phyloP scores from a whole-genome alignment of 1,139 yeast genomes.

The Suhomyces anneliseae region DNA sequence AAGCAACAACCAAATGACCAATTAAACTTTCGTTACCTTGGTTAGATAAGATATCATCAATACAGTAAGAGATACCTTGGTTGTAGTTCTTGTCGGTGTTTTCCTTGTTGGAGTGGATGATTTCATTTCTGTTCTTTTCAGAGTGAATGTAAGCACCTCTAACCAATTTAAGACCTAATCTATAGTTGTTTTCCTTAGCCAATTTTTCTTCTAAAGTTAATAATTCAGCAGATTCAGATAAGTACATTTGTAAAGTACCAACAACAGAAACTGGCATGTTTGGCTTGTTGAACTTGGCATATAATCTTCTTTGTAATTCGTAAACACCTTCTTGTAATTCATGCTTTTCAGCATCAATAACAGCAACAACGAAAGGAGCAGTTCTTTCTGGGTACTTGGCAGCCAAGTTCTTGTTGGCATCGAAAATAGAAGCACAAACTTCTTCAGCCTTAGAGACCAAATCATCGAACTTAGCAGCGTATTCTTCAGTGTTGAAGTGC shows the following conservation, averaged over 20 bases:
- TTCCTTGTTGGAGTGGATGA: conserved; percentile 73
- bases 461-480: conserved; percentile 53
- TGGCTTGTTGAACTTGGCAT: conserved; percentile 66
- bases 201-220: conserved; percentile 62
- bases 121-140: conserved; percentile 64
- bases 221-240: conserved; percentile 66
- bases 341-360: conserved; percentile 90
- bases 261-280: conserved; percentile 65
- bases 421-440: conserved; percentile 56
- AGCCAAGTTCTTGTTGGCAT: conserved; percentile 50
- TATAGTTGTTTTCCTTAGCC: conserved; percentile 64
- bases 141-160: conserved; percentile 97
- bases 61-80: conserved; percentile 63
- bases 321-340: conserved; percentile 90
- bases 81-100: conserved; percentile 80
- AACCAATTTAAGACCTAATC: conserved; percentile 88
- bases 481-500: conserved; percentile 49
- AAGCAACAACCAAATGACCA: conserved; percentile 89
- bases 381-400: conserved; percentile 62
- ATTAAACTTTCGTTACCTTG: conserved; percentile 52
- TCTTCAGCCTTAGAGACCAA: conserved; percentile 65
- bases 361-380: conserved; percentile 81
- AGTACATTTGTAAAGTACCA: conserved; percentile 93
- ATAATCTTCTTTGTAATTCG: conserved; percentile 81
- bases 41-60: conserved; percentile 55